Evolutionary conservation across 2,329 filamentous ascomycete species (phyloP).

Genomic region (Aspergillus hortae): DNA sequence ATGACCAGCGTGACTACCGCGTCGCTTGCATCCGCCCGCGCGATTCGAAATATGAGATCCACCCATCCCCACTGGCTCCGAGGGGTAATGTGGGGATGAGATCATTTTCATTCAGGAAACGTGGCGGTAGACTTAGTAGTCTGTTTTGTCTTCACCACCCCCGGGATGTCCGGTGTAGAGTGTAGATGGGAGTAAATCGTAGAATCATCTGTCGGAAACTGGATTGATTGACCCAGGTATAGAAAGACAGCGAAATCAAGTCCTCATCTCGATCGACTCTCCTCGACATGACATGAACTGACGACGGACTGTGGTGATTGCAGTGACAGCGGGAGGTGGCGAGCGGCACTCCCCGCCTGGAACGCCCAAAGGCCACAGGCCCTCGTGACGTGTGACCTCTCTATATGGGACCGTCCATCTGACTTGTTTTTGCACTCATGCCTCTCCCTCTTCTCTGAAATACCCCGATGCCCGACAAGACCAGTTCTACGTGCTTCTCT

Average conservation of each 20-base stretch:
- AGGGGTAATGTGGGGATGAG: neutral
- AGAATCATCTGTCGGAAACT: too few species aligned
- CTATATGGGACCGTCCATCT: neutral
- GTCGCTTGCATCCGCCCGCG: neutral
- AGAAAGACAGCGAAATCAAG: neutral
- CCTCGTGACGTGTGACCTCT: neutral
- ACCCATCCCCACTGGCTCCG: neutral
- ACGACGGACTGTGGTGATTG: neutral
- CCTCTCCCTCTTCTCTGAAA: too few species aligned
- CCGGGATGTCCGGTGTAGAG: too few species aligned
- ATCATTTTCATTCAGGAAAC: neutral
- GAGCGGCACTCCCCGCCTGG: neutral
- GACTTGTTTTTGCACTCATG: neutral
- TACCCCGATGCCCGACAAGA: too few species aligned
- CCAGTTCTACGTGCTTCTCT: too few species aligned
- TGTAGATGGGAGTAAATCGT: too few species aligned
- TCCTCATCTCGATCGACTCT: neutral
- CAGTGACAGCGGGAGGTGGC: neutral
- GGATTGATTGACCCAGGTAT: too few species aligned
- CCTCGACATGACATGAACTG: neutral
- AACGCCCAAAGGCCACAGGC: neutral
- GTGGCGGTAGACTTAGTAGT: too few species aligned
- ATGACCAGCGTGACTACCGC: neutral
- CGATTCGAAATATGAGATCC: neutral
- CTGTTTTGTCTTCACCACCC: too few species aligned